phyloP scores from a whole-genome alignment of 371 early-diverging fungal genomes.

The Rhizopus stolonifer region DNA sequence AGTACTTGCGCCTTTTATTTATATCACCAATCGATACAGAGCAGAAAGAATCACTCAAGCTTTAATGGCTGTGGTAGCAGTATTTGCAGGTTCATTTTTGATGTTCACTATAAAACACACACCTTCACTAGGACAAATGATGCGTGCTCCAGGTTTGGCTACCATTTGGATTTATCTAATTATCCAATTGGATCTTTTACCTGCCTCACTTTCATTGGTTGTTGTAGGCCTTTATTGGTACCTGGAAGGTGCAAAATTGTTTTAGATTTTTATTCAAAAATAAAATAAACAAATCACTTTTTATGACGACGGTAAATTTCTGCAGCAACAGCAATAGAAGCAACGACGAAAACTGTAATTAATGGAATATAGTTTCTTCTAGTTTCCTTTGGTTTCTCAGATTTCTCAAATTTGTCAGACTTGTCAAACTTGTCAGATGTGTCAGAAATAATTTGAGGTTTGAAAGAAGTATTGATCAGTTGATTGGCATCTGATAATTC shows the following conservation, averaged over 20 bases:
- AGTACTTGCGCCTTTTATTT: slow-evolving; percentile 56
- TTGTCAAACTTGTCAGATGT: neutral
- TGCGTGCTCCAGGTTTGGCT: slow-evolving; percentile 61
- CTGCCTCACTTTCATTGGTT: slow-evolving; percentile 47
- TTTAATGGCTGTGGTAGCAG: slow-evolving; percentile 45
- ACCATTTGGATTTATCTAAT: slow-evolving; percentile 62
- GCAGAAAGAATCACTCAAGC: slow-evolving; percentile 35
- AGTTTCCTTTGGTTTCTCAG: too few species aligned
- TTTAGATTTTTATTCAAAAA: slow-evolving; percentile 3
- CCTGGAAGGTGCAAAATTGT: slow-evolving; percentile 20
- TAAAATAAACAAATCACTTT: too few species aligned
- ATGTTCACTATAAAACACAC: slow-evolving; percentile 55
- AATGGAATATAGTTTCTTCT: too few species aligned
- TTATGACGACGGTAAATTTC: slow-evolving; percentile 7
- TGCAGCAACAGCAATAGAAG: slow-evolving; percentile 21
- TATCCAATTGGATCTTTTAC: slow-evolving; percentile 56
- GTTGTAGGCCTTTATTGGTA: slow-evolving; percentile 55
- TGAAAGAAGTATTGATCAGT: slow-evolving; percentile 19
- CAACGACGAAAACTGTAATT: neutral
- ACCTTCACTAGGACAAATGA: slow-evolving; percentile 64
- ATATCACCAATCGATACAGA: slow-evolving; percentile 56
- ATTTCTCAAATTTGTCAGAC: neutral
- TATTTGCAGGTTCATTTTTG: slow-evolving; percentile 49
- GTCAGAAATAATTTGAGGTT: neutral
- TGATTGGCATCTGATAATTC: slow-evolving; percentile 31